A percentile compares a stretch with the other conserved stretches of the same genome.
These are phyloP conservation scores for Helichrysum umbraculigerum DNA, from an alignment of 129 eudicot genomes.

Conservation along the genomic window DNA sequence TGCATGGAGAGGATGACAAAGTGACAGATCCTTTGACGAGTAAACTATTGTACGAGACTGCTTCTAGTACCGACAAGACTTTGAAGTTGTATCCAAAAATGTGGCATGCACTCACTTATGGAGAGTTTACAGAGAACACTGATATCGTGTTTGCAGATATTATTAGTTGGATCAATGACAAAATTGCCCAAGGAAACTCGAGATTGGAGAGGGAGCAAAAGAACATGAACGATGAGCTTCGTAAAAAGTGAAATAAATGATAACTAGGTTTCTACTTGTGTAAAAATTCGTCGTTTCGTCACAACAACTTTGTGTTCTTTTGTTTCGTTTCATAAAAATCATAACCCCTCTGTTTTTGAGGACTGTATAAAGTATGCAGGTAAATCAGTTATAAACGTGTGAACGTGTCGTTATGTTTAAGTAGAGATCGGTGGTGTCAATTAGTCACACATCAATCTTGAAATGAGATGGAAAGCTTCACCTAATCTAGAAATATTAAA, in stretches of 20 bases:
- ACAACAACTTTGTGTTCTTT: not conserved
- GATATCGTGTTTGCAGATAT: conserved; percentile 59
- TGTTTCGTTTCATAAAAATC: conserved; percentile 5
- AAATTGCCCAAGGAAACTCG: conserved; percentile 25
- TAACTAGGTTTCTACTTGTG: conserved; percentile 6
- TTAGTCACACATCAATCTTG: not conserved
- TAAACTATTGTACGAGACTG: conserved; percentile 59
- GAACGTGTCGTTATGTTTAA: not conserved
- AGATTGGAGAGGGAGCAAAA: conserved; percentile 32
- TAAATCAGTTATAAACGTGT: not conserved
- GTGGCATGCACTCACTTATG: conserved; percentile 92
- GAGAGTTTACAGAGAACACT: conserved; percentile 74
- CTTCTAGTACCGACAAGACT: conserved; percentile 70
- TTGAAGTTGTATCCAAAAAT: conserved; percentile 76
- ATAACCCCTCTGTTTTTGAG: not conserved
- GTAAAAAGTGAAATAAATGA: not conserved
- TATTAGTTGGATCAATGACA: conserved; percentile 54
- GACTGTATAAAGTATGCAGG: conserved; percentile 1
- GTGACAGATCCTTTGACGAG: conserved; percentile 83
- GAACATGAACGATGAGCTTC: conserved; percentile 30
- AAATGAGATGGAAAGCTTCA: conserved; percentile 9
- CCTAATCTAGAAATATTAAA: not conserved
- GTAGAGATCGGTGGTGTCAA: not conserved
- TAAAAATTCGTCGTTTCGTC: not conserved
- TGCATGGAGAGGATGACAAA: conserved; percentile 78